Evolutionary conservation across 208 protist species (phyloP).

Genomic region (Trypanosoma caninum): DNA sequence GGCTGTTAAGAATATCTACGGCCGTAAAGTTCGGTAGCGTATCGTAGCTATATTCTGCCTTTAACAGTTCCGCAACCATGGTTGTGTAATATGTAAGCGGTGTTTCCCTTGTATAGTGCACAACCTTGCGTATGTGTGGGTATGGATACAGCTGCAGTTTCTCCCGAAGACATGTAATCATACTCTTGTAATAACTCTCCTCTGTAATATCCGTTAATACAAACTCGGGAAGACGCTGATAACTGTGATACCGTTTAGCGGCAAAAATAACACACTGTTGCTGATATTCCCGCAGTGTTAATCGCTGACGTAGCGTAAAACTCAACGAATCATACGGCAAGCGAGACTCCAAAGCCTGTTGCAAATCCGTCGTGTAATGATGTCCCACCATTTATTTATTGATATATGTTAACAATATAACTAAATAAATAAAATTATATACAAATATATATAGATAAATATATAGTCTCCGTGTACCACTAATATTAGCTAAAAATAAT

Average conservation of each 20-base stretch:
- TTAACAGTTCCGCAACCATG: conserved; percentile 74
- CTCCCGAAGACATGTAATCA: conserved; percentile 48
- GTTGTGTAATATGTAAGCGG: conserved; percentile 70
- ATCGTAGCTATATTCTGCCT: conserved; percentile 89
- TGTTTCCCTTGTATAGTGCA: conserved; percentile 63
- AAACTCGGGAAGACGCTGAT: conserved; percentile 69
- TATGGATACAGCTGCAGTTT: conserved; percentile 83
- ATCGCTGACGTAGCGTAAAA: conserved; percentile 59
- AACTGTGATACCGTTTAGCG: conserved; percentile 50
- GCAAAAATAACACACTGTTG: conserved; percentile 33
- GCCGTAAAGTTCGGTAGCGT: conserved; percentile 97
- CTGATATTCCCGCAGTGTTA: conserved; percentile 51
- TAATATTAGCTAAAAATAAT: too few species aligned
- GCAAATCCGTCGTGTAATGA: conserved; percentile 37
- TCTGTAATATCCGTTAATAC: conserved; percentile 39
- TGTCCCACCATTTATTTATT: conserved; percentile 5
- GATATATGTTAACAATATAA: not conserved
- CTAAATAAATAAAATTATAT: not conserved
- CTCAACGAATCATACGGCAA: conserved; percentile 52
- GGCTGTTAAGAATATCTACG: conserved; percentile 90
- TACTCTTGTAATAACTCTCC: conserved; percentile 65
- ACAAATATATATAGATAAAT: not conserved
- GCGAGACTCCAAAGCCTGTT: conserved; percentile 46
- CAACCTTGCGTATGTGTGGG: conserved; percentile 46
- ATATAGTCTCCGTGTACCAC: too few species aligned